These are phyloP conservation scores for Lactarius evosmus DNA, from an alignment of 768 basidiomycete species.

Conservation along the genomic window DNA sequence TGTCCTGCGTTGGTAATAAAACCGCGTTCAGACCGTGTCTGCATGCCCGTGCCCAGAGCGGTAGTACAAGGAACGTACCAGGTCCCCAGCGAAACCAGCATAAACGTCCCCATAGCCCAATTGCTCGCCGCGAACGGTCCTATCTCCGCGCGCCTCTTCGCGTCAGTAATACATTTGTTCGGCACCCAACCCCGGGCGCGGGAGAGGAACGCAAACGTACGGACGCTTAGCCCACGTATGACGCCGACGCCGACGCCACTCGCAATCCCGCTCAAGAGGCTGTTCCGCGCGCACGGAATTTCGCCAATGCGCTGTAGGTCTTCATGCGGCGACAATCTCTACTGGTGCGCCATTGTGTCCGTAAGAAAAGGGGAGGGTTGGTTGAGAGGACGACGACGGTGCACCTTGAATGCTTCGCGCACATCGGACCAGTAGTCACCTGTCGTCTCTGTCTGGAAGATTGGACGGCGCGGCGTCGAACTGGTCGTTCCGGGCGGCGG, in stretches of 20 bases:
- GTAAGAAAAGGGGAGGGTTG: background rate
- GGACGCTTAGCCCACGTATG: slow-evolving; percentile 60
- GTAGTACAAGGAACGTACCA: slow-evolving; percentile 51
- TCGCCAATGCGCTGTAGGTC: slow-evolving; percentile 62
- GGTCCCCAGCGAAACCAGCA: slow-evolving; percentile 60
- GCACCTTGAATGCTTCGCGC: slow-evolving; percentile 38
- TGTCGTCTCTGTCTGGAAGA: slow-evolving; percentile 36
- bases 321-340: slow-evolving; percentile 47
- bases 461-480: slow-evolving; percentile 14
- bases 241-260: slow-evolving; percentile 75
- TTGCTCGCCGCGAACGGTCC: slow-evolving; percentile 66
- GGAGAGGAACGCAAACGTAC: slow-evolving; percentile 41
- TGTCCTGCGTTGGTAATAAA: slow-evolving; percentile 42
- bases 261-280: slow-evolving; percentile 74
- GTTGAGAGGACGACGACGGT: background rate
- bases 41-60: background rate
- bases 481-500: slow-evolving; percentile 6
- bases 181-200: background rate
- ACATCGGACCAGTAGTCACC: slow-evolving; percentile 37
- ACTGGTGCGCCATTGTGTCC: slow-evolving; percentile 31
- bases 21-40: slow-evolving; percentile 2
- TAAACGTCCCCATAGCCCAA: slow-evolving; percentile 78
- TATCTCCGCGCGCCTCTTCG: slow-evolving; percentile 30
- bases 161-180: background rate
- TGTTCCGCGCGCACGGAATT: slow-evolving; percentile 74